Conservation (phyloP, 2,329 filamentous ascomycete species). For the Aspergillus fischeri region DNA sequence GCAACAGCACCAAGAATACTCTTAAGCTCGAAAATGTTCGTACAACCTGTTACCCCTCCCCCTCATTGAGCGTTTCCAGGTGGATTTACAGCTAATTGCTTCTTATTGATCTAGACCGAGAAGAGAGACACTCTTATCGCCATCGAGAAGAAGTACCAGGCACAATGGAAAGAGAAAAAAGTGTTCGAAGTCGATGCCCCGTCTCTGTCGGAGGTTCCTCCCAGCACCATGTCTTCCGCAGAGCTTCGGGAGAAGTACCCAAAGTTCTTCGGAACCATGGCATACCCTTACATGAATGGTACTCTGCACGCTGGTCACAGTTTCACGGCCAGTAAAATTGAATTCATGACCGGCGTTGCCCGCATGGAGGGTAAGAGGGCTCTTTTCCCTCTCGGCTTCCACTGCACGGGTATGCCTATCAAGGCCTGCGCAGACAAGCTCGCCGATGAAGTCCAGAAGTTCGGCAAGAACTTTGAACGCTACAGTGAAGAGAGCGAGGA, state of each 20-base stretch:
- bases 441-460: slow-evolving; percentile 79
- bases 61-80: slow-evolving; percentile 17
- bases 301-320: slow-evolving; percentile 86
- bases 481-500: slow-evolving; percentile 63
- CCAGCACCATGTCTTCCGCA: slow-evolving; percentile 66
- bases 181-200: slow-evolving; percentile 88
- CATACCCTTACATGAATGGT: slow-evolving; percentile 81
- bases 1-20: slow-evolving; percentile 55
- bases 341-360: slow-evolving; percentile 82
- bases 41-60: slow-evolving; percentile 19
- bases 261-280: slow-evolving; percentile 85
- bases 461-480: slow-evolving; percentile 78
- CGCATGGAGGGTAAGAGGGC: slow-evolving; percentile 86
- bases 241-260: slow-evolving; percentile 76
- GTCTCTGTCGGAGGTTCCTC: slow-evolving; percentile 69
- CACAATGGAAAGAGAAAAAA: slow-evolving; percentile 70
- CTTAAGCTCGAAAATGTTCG: slow-evolving; percentile 59
- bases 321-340: slow-evolving; percentile 88
- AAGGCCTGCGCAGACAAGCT: slow-evolving; percentile 97
- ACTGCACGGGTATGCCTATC: slow-evolving; percentile 97
- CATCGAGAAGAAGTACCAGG: slow-evolving; percentile 84
- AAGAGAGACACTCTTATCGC: slow-evolving; percentile 30
- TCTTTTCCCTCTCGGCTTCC: slow-evolving; percentile 89
- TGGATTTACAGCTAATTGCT: slow-evolving; percentile 13
- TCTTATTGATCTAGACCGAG: slow-evolving; percentile 21